phyloP scores from a whole-genome alignment of 140 eudicot genomes.

The Flaveria floridana region DNA sequence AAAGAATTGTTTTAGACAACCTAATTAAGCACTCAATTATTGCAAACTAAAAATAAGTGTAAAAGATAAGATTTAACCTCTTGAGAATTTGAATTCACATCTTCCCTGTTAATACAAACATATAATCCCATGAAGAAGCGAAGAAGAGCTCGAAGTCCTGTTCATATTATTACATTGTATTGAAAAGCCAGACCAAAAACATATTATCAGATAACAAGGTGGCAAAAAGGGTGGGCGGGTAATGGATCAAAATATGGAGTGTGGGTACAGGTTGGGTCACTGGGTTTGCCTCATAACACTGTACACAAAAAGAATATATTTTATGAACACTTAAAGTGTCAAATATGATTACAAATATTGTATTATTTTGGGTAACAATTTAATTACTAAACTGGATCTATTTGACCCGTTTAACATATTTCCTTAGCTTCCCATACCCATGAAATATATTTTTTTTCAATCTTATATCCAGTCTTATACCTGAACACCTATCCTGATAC shows the following conservation, averaged over 20 bases:
- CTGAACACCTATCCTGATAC: too few relatives aligned
- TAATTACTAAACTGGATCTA: background rate
- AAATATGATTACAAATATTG: background rate
- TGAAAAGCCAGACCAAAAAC: constrained; percentile 2
- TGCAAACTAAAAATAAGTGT: background rate
- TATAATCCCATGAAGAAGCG: constrained; percentile 86
- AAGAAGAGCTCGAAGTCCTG: constrained; percentile 97
- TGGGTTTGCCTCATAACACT: background rate
- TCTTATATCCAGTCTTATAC: too few relatives aligned
- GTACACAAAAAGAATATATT: background rate
- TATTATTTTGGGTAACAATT: background rate
- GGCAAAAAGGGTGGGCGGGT: background rate
- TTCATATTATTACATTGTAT: constrained; percentile 22
- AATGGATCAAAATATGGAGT: background rate
- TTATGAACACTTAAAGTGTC: constrained; percentile 7
- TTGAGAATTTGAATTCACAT: constrained; percentile 61
- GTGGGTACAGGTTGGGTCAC: background rate
- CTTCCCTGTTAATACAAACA: constrained; percentile 88
- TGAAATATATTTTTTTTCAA: background rate
- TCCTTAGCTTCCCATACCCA: background rate
- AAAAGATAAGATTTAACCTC: constrained; percentile 40
- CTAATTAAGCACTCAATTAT: background rate
- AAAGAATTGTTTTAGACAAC: constrained; percentile 17
- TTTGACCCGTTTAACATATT: background rate
- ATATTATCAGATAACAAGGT: background rate